A percentile compares a stretch with the other conserved stretches of the same genome.
phyloP scores from a whole-genome alignment of 768 basidiomycete species.

The Lepiota brunneoincarnata region DNA sequence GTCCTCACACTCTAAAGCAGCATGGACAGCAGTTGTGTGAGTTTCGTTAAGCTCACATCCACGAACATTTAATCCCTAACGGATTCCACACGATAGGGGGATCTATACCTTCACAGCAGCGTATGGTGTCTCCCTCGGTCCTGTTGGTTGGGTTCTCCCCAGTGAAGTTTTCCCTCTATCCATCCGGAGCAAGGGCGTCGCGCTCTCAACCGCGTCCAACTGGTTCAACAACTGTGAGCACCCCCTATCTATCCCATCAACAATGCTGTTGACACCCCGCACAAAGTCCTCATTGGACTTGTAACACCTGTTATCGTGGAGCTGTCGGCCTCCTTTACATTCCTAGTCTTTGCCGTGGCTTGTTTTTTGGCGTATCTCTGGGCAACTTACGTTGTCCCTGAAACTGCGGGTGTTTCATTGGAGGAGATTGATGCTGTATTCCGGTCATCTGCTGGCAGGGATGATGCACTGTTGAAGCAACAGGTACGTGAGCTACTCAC shows the following conservation, averaged over 20 bases:
- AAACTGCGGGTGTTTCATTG: conserved; percentile 73
- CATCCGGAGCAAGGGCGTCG: conserved; percentile 78
- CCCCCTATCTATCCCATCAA: conserved; percentile 3
- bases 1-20: conserved; percentile 53
- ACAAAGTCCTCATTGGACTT: conserved; percentile 70
- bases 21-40: conserved; percentile 70
- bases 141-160: conserved; percentile 82
- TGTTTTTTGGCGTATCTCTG: conserved; percentile 70
- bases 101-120: conserved; percentile 76
- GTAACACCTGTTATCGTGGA: conserved; percentile 67
- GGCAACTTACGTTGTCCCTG: conserved; percentile 67
- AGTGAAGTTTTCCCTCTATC: conserved; percentile 82
- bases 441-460: conserved; percentile 50
- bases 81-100: conserved; percentile 26
- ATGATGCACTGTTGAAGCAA: conserved; percentile 46
- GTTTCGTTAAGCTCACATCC: conserved; percentile 16
- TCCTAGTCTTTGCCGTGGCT: conserved; percentile 60
- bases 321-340: conserved; percentile 63
- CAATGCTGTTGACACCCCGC: not conserved
- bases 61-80: not conserved
- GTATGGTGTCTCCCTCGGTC: conserved; percentile 77
- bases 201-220: conserved; percentile 81
- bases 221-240: conserved; percentile 78
- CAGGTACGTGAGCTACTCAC: conserved; percentile 40
- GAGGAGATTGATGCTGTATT: conserved; percentile 78